Evolutionary conservation across 257 asterid genomes (phyloP).

Genomic region (Buddleja alternifolia): DNA sequence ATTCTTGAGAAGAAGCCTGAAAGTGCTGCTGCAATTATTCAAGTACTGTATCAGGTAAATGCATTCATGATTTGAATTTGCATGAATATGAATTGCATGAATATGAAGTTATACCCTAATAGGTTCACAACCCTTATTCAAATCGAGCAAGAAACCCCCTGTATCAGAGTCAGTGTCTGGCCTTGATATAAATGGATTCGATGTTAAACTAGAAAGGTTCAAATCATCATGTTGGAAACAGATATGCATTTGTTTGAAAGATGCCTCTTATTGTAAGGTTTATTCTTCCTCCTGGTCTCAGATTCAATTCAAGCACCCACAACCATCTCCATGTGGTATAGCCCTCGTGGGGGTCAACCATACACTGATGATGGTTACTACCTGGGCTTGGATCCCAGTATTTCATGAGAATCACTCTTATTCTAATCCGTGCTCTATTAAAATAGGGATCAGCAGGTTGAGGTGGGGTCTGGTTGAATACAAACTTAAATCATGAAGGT

Average conservation of each 20-base stretch:
- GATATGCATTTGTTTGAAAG: neutral
- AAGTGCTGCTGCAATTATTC: conserved; percentile 76
- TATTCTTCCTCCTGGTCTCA: too few relatives aligned
- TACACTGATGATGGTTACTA: too few relatives aligned
- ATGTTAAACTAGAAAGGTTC: neutral
- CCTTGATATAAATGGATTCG: neutral
- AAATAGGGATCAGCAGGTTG: neutral
- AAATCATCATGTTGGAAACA: neutral
- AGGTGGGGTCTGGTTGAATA: neutral
- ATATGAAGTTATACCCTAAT: neutral
- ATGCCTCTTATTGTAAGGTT: neutral
- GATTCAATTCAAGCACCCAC: too few relatives aligned
- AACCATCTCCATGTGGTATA: too few relatives aligned
- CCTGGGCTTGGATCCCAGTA: too few relatives aligned
- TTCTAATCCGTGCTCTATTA: too few relatives aligned
- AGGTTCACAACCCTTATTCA: neutral
- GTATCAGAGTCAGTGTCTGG: neutral
- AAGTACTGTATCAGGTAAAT: conserved; percentile 67
- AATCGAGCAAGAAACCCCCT: neutral
- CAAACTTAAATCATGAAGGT: too few relatives aligned
- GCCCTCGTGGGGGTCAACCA: too few relatives aligned
- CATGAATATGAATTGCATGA: neutral
- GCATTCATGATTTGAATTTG: neutral
- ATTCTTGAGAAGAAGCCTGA: conserved; percentile 77
- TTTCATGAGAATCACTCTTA: too few relatives aligned